These are phyloP conservation scores for Scedosporium minutisporum DNA, from an alignment of 2,329 filamentous ascomycete genomes.

Conservation along the genomic window DNA sequence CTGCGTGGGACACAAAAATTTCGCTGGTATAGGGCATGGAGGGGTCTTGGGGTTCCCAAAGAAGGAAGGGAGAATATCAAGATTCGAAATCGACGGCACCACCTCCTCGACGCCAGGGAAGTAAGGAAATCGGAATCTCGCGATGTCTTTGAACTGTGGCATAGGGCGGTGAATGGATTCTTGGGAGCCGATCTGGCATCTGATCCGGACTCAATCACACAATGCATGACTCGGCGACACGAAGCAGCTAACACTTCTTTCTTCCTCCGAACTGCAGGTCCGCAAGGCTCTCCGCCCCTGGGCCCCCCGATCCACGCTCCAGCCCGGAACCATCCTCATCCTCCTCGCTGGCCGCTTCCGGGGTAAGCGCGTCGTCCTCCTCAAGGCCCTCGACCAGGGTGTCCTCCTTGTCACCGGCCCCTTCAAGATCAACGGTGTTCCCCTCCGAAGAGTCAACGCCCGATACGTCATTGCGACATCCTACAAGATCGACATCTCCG, in stretches of 20 bases:
- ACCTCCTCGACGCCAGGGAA: neutral
- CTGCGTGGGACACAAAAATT: neutral
- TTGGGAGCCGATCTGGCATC: neutral
- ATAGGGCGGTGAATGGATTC: too few relatives aligned
- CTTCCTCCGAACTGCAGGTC: conserved; percentile 47
- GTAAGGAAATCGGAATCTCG: neutral
- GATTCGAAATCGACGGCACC: neutral
- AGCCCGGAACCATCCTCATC: conserved; percentile 94
- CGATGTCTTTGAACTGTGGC: neutral
- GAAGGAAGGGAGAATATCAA: neutral
- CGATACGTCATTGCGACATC: conserved; percentile 90
- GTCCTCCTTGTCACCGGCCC: conserved; percentile 98
- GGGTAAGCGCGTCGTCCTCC: conserved; percentile 98
- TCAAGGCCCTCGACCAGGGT: conserved; percentile 95
- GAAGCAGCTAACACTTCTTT: neutral
- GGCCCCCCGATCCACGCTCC: conserved; percentile 78
- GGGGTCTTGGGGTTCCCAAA: neutral
- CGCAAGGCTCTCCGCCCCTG: conserved; percentile 89
- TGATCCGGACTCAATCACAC: neutral
- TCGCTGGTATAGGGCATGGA: conserved; percentile 4
- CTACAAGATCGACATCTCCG: conserved; percentile 72
- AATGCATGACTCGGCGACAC: neutral
- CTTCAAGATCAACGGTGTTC: conserved; percentile 99
- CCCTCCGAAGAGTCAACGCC: conserved; percentile 86
- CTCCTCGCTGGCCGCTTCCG: conserved; percentile 99